Percentiles rank a stretch among this genome's conserved stretches.
phyloP scores from a whole-genome alignment of 2,329 filamentous ascomycete species.

The Fusarium mundagurra region DNA sequence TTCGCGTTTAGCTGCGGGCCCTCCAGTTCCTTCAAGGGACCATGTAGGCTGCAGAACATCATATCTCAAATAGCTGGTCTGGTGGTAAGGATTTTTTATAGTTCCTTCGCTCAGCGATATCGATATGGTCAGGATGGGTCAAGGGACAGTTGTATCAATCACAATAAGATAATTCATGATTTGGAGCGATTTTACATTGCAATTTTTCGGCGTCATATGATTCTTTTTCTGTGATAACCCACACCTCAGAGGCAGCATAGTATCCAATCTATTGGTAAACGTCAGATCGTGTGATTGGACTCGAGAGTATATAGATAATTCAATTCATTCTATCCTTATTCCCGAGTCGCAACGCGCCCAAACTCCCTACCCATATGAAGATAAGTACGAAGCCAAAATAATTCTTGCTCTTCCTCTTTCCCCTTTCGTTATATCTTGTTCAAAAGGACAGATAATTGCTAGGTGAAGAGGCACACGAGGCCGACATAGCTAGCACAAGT shows the following conservation, averaged over 20 bases:
- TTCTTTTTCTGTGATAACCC: background rate
- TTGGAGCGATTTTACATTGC: constrained; percentile 14
- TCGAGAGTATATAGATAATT: background rate
- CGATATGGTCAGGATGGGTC: constrained; percentile 15
- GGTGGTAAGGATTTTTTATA: background rate
- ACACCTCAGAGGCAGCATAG: background rate
- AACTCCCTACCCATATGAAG: constrained; percentile 40
- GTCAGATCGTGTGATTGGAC: background rate
- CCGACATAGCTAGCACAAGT: background rate
- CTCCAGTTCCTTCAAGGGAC: background rate
- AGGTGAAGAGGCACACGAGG: background rate
- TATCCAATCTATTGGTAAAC: background rate
- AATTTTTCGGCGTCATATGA: background rate
- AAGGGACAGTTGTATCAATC: constrained; percentile 21
- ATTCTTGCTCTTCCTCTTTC: constrained; percentile 20
- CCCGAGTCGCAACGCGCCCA: constrained; percentile 32
- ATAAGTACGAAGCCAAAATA: constrained; percentile 32
- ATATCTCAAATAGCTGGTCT: constrained; percentile 3
- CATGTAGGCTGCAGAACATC: background rate
- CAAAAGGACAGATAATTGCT: background rate
- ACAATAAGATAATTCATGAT: constrained; percentile 35
- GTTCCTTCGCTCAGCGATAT: constrained; percentile 5
- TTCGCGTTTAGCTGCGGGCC: constrained; percentile 1
- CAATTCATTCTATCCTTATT: constrained; percentile 40
- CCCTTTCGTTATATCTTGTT: constrained; percentile 6